Conservation (phyloP, 169 alveolate species). For the Plasmodium coatneyi region DNA sequence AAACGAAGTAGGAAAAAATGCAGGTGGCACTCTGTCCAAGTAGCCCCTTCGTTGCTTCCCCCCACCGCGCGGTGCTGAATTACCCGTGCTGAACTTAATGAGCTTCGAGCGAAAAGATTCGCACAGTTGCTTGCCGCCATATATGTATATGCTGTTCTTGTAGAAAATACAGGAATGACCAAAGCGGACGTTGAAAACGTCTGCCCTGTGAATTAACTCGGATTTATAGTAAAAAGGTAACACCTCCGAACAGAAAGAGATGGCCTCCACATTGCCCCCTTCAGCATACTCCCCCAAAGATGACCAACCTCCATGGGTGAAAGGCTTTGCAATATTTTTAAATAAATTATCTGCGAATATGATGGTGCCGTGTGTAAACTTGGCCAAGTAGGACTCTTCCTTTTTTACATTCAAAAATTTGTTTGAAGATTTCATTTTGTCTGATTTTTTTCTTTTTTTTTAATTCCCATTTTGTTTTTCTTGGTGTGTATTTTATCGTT, state of each 20-base stretch:
- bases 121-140: slow-evolving; percentile 53
- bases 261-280: not conserved
- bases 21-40: not conserved
- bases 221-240: slow-evolving; percentile 75
- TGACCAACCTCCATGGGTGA: not conserved
- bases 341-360: slow-evolving; percentile 70
- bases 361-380: slow-evolving; percentile 66
- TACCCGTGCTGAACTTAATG: slow-evolving; percentile 27
- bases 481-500: not conserved
- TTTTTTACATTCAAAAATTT: slow-evolving; percentile 25
- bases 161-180: slow-evolving; percentile 60
- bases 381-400: slow-evolving; percentile 54
- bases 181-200: slow-evolving; percentile 48
- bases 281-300: not conserved
- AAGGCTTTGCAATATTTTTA: slow-evolving; percentile 22
- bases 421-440: slow-evolving; percentile 42
- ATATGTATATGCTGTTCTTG: slow-evolving; percentile 42
- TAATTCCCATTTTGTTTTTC: not conserved
- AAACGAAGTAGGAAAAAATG: not conserved
- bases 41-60: not conserved
- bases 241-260: slow-evolving; percentile 70
- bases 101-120: not conserved
- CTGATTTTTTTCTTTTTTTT: slow-evolving; percentile 11
- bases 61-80: not conserved
- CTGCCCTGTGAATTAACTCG: slow-evolving; percentile 41